phyloP scores from a whole-genome alignment of 192 early-diverging fungal species.

The Funneliformis geosporum region DNA sequence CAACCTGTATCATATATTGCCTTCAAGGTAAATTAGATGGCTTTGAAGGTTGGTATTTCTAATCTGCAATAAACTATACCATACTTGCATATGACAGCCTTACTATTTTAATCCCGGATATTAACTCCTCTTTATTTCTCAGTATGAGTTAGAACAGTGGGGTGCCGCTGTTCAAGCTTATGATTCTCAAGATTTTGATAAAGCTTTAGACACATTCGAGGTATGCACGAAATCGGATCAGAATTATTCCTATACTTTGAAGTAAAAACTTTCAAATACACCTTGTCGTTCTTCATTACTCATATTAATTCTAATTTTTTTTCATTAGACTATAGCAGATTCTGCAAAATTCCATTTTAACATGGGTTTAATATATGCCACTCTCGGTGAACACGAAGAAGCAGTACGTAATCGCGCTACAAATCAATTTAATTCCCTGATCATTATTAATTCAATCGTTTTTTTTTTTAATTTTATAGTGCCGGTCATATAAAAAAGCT shows the following conservation, averaged over 20 bases:
- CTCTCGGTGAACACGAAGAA: constrained; percentile 68
- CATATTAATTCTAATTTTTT: constrained; percentile 23
- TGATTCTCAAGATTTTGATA: constrained; percentile 70
- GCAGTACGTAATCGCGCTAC: constrained; percentile 68
- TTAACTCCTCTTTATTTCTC: not conserved
- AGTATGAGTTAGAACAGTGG: constrained; percentile 87
- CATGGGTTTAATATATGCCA: constrained; percentile 81
- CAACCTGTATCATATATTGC: no score
- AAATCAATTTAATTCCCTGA: not conserved
- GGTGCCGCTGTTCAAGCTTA: constrained; percentile 72
- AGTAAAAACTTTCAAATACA: constrained; percentile 11
- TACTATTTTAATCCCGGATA: no score
- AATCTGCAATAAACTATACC: no score
- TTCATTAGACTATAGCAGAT: constrained; percentile 74
- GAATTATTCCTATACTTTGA: not conserved
- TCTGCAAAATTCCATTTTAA: constrained; percentile 96
- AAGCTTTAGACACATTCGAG: constrained; percentile 67
- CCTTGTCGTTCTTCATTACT: not conserved
- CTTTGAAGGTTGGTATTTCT: no score
- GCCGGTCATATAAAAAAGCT: constrained; percentile 70
- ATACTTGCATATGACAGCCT: no score
- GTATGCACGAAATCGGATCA: constrained; percentile 40
- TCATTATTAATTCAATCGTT: not conserved
- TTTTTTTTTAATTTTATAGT: constrained; percentile 48
- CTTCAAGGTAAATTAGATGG: no score